Base-by-base conservation (phyloP, 176 grass and related monocot genomes). In the Hordeum marinum region DNA sequence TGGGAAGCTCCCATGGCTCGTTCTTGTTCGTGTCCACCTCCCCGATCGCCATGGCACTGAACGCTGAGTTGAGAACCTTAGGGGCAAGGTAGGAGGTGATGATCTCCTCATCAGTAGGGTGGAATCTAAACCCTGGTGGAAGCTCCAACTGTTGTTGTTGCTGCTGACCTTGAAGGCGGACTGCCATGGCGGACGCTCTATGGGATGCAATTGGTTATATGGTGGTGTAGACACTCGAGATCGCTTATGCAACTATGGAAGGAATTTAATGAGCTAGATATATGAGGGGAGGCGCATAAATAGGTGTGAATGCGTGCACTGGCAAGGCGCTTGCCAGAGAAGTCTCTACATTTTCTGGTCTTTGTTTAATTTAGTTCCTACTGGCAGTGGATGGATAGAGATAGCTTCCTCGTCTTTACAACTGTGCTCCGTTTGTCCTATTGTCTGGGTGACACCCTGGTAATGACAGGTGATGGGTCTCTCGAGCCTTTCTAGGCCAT, bases 1-100 rank as follows among this genome's bases (percentile, higher is more conserved):
- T 86, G 11, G 89, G 89, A 14, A 96, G 89, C 7, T 96, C 94
- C 94, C 94, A 96, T 68, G 89, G 91, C 58, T 96, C 94, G 10
- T 21, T 90, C 87, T 84, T 96, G 35, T 93, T 91, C 14, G 94
- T 35, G 57, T 93, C 85, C 3, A 85, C 87, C 21, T 91, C 94
- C 25, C 79, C 89, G 5, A 97, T 79, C 40, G 85, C 87, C 3
- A 3, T 77, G 46, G 87, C 60, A 24, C 17, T 75, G 60, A 94
- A 94, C n/a, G 18, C n/a, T 1, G 13, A 54, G 10, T 90, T 60
- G 4, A 42, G 36, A 14, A 90, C 87, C 87, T 92, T 94, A 21
- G 84, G 85, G 1, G 27, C 82, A 20, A 97, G 84, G 83, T 97
- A 97, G 66, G 29, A 72, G 61, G 21, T 87, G 74, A 97, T 88